Base-by-base conservation (phyloP, 768 basidiomycete species). In the Cystobasidiopsis lactophilus region DNA sequence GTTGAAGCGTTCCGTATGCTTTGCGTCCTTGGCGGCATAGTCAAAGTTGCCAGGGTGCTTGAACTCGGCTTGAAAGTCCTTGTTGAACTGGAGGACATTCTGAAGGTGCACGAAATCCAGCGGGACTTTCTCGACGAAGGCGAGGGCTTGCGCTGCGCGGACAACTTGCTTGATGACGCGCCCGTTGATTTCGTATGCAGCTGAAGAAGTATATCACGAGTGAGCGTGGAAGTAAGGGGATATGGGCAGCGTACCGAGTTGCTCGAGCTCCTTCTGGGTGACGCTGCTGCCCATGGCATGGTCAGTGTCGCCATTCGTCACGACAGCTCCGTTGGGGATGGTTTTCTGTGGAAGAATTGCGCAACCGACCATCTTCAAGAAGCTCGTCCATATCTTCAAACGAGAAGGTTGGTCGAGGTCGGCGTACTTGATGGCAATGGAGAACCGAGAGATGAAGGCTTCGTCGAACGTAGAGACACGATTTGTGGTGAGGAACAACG, bases 401-500 rank as follows among this genome's bases (percentile, higher is more conserved):
- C 57, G 38, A 0, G 44, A 29, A 0, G 38, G 2, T 29, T 23
- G 9, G 23, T 56, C 55, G 18, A 58, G 54, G 18, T 52, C 51
- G 24, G 57, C 26, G 51, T 52, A 58, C 16, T 27, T 37, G 1
- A 58, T 19, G 23, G 57, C 55, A 26, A 55, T 35, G 14, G 51
- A 43, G 41, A 58, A 55, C 13, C 57, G 55, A 5, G 44, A 48
- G 2, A 58, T 44, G 52, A 58, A 58, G 9, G 57, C 57, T 14
- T 52, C 51, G 44, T 58, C 57, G 45, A 58, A 58, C 1, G 39
- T 5, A 13, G 50, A 21, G 14, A 55, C 51, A 18, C 47, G 27
- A 40, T 58, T 58, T 7, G 57, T 58, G 16, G 57, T 58, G 21
- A 58, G 47, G 11, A 58, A 31, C 18, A 58, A 40, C 16, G 57